Evolutionary conservation across 345 rosid species (phyloP).

Genomic region (Eucalyptus viminalis): DNA sequence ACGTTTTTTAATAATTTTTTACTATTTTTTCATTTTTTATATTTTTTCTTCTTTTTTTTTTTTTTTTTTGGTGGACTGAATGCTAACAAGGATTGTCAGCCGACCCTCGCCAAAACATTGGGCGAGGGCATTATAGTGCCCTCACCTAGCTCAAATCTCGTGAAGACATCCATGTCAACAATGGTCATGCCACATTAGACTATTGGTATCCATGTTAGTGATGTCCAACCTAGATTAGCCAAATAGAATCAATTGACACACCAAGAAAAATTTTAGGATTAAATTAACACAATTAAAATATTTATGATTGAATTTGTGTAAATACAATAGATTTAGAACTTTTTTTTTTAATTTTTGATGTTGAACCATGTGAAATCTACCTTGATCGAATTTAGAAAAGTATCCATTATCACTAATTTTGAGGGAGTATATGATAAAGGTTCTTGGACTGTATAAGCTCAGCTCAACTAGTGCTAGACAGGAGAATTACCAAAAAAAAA

Average conservation of each 20-base stretch:
- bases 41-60: too few relatives aligned
- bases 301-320: too few relatives aligned
- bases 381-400: neutral
- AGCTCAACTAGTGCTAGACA: neutral
- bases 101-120: neutral
- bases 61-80: neutral
- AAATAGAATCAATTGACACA: neutral
- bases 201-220: too few relatives aligned
- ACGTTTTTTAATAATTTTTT: too few relatives aligned
- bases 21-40: too few relatives aligned
- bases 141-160: neutral
- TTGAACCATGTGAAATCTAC: neutral
- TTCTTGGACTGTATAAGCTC: neutral
- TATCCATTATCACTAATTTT: neutral
- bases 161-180: fast-evolving
- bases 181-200: neutral
- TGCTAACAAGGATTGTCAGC: neutral
- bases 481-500: too few relatives aligned
- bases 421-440: neutral
- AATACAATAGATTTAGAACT: too few relatives aligned
- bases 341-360: neutral
- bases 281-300: neutral
- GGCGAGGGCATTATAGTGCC: neutral
- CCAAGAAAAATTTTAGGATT: neutral
- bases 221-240: neutral